phyloP scores from a whole-genome alignment of 257 asterid genomes.

The Solanum peruvianum region DNA sequence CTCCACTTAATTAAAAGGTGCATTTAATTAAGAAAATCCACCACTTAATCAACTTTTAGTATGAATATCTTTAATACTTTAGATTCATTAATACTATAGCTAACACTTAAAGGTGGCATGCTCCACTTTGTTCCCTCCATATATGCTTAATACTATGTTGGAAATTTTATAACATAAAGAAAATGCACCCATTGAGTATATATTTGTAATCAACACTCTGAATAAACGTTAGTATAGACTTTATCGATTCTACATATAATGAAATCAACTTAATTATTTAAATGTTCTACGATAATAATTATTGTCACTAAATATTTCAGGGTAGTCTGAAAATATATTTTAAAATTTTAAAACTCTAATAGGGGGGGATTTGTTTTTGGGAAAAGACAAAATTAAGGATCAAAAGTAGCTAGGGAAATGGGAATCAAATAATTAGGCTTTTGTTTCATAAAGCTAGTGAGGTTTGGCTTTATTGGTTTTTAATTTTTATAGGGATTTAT shows the following conservation, averaged over 20 bases:
- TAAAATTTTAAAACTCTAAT: not conserved
- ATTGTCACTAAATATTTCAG: not conserved
- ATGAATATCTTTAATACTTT: slow-evolving; percentile 10
- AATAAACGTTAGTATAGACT: too few relatives aligned
- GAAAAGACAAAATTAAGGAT: not conserved
- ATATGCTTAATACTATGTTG: slow-evolving; percentile 5
- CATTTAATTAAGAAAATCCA: not conserved
- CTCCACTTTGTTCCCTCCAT: slow-evolving; percentile 39
- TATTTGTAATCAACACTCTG: too few relatives aligned
- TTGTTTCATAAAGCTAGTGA: not conserved
- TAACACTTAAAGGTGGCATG: slow-evolving; percentile 43
- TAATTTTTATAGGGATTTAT: not conserved
- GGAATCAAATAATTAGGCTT: not conserved
- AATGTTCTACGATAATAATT: rapidly evolving
- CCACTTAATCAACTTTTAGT: slow-evolving; percentile 15
- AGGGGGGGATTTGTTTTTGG: not conserved
- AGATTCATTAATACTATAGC: slow-evolving; percentile 9
- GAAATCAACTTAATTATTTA: too few relatives aligned
- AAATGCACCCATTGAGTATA: not conserved
- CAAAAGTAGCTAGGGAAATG: not conserved
- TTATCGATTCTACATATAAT: too few relatives aligned
- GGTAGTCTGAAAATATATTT: not conserved
- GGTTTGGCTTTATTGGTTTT: not conserved
- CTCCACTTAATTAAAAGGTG: slow-evolving; percentile 5
- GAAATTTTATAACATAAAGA: not conserved